Percentiles rank a stretch among this genome's conserved stretches.
Conservation (phyloP, 805 yeast genomes). For the Metschnikowia baotianmanensis region DNA sequence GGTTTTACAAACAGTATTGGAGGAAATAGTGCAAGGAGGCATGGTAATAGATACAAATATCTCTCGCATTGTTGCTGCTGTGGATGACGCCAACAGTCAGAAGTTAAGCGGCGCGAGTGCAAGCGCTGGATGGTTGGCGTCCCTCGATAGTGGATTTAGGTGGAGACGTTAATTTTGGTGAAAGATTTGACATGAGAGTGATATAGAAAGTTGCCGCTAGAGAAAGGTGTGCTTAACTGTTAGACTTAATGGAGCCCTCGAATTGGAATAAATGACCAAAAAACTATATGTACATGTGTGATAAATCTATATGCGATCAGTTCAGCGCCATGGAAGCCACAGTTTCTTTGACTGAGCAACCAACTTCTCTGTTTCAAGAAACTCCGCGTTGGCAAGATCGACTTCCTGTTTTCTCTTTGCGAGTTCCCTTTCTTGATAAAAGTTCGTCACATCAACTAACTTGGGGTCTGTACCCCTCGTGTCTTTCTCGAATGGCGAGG, state of each 20-base stretch:
- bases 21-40: slow-evolving; percentile 95
- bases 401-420: slow-evolving; percentile 35
- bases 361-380: slow-evolving; percentile 18
- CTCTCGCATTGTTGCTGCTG: slow-evolving; percentile 73
- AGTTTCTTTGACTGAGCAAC: slow-evolving; percentile 24
- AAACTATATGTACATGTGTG: not conserved
- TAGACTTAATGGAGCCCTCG: too few species aligned
- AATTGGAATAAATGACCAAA: too few species aligned
- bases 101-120: slow-evolving; percentile 27
- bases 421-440: slow-evolving; percentile 48
- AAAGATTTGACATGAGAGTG: too few species aligned
- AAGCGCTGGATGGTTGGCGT: slow-evolving; percentile 27
- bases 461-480: slow-evolving; percentile 34
- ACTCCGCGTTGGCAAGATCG: slow-evolving; percentile 16
- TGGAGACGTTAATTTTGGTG: slow-evolving; percentile 16
- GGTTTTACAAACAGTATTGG: slow-evolving; percentile 84
- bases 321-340: slow-evolving; percentile 21
- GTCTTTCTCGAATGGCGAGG: slow-evolving; percentile 63
- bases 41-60: slow-evolving; percentile 96
- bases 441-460: slow-evolving; percentile 43
- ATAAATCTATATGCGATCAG: not conserved
- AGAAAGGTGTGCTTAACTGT: too few species aligned
- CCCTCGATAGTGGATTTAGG: slow-evolving; percentile 18
- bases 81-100: slow-evolving; percentile 66
- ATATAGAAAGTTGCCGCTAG: too few species aligned